Base-by-base conservation (phyloP, 2,329 filamentous ascomycete species). In the Periconia sp. region DNA sequence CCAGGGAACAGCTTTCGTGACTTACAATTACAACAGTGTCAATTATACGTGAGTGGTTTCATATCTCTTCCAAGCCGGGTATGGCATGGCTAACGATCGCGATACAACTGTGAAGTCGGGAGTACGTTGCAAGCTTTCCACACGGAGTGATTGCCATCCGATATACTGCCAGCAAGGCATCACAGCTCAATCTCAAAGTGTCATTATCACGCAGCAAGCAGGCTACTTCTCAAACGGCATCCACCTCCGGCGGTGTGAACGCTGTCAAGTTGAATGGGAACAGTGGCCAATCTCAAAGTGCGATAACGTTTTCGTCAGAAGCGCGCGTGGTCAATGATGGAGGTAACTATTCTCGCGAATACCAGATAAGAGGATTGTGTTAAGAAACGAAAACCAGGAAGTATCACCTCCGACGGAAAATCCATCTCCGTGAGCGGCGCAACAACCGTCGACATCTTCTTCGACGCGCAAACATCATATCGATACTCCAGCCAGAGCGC, bases 391-490 rank as follows among this genome's bases (percentile, higher is more conserved):
- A 27, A 27, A 27, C 23, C n/a, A 59, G 54, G 54, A 31, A 50
- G 45, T 40, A 43, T 53, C 5, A 35, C 49, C 6, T 33, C 45
- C 7, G 43, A 49, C 40, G 54, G 52, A 14, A 51, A 50, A 31
- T 33, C 47, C 7, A 49, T 58, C 14, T 46, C 42, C 40, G 43
- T 57, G 33, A 54, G 18, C 33, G 49, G 45, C 2, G 58, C 58
- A 2, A 54, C 48, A 20, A 56, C 53, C 3, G 45, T 60, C 9
- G 55, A 60, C 27, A 56, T 58, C 9, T 60, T 55, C 47, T 60
- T 58, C 45, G 50, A 60, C 35, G 52, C 55, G 17, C 55, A 60
- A 40, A 58, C 51, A 7, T 42, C 46, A 1, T 57, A 60, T 18
- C 44, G 58, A 3, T 57, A 57, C 35, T 46, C 52, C 2, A 54